Conservation (phyloP, 805 yeast species). For the Hanseniaspora jakobsenii region DNA sequence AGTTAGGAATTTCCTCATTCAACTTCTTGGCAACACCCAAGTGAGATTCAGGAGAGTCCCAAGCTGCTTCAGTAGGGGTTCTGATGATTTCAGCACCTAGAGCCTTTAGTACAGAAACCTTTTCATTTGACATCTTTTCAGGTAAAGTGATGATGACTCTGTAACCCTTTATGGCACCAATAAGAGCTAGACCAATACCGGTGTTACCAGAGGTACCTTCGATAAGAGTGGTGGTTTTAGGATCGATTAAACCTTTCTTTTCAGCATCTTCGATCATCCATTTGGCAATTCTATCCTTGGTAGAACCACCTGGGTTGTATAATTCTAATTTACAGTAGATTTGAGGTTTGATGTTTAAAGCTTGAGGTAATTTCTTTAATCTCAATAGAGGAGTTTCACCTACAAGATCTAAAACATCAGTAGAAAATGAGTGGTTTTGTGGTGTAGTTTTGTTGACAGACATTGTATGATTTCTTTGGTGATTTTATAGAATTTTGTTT, state of each 20-base stretch:
- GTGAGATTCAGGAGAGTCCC: conserved; percentile 85
- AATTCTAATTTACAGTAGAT: conserved; percentile 65
- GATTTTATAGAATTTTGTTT: not conserved
- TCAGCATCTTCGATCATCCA: conserved; percentile 83
- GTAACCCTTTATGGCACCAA: conserved; percentile 80
- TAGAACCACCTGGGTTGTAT: conserved; percentile 83
- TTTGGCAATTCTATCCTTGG: conserved; percentile 78
- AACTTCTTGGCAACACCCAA: conserved; percentile 76
- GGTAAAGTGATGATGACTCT: conserved; percentile 79
- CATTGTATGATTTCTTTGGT: not conserved
- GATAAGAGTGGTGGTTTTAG: conserved; percentile 65
- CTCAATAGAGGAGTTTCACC: conserved; percentile 77
- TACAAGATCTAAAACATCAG: conserved; percentile 55
- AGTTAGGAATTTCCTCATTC: conserved; percentile 73
- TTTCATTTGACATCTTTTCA: conserved; percentile 85
- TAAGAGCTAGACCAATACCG: conserved; percentile 77
- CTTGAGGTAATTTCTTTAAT: conserved; percentile 64
- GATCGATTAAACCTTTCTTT: conserved; percentile 60
- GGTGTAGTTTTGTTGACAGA: conserved; percentile 14
- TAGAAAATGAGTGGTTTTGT: conserved; percentile 16
- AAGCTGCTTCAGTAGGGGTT: conserved; percentile 86
- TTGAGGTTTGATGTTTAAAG: conserved; percentile 59
- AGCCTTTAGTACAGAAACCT: conserved; percentile 76
- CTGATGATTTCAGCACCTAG: conserved; percentile 83
- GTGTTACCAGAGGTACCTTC: conserved; percentile 90